A percentile compares a stretch with the other conserved stretches of the same genome.
phyloP scores from a whole-genome alignment of 1,139 yeast genomes.

The Yamadazyma kanchanaburiensis region DNA sequence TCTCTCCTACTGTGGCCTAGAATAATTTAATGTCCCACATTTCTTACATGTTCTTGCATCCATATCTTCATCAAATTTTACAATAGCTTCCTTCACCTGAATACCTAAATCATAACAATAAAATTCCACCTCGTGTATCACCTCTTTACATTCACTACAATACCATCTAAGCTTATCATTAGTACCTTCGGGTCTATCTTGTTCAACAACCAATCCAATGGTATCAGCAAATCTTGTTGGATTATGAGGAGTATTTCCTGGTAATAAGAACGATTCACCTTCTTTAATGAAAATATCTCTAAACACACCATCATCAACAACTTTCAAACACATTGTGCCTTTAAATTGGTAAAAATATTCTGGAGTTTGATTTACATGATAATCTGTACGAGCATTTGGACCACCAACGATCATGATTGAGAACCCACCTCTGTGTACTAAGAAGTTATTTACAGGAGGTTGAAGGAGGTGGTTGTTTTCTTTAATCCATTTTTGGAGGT shows the following conservation, averaged over 20 bases:
- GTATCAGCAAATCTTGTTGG: conserved; percentile 87
- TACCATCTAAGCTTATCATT: conserved; percentile 84
- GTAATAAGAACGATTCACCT: conserved; percentile 84
- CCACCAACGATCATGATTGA: conserved; percentile 96
- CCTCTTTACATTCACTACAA: conserved; percentile 62
- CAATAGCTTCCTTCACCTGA: conserved; percentile 81
- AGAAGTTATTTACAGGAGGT: conserved; percentile 91
- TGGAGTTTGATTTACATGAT: conserved; percentile 91
- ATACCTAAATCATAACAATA: conserved; percentile 83
- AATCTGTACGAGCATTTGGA: conserved; percentile 90
- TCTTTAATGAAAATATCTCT: conserved; percentile 72
- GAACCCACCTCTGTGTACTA: conserved; percentile 88
- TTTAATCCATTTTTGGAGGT: conserved; percentile 74
- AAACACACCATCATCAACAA: conserved; percentile 77
- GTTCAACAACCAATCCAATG: conserved; percentile 91
- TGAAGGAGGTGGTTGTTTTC: conserved; percentile 73
- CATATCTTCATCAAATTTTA: conserved; percentile 61
- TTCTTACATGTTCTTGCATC: conserved; percentile 66
- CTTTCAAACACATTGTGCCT: conserved; percentile 80
- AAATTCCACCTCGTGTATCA: conserved; percentile 68
- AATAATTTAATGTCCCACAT: conserved; percentile 71
- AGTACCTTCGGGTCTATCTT: conserved; percentile 73
- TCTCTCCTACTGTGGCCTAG: conserved; percentile 20
- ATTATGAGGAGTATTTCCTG: conserved; percentile 83
- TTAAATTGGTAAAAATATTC: conserved; percentile 89